Evolutionary conservation across 345 rosid genomes (phyloP).

Genomic region (Euclidium syriacum): DNA sequence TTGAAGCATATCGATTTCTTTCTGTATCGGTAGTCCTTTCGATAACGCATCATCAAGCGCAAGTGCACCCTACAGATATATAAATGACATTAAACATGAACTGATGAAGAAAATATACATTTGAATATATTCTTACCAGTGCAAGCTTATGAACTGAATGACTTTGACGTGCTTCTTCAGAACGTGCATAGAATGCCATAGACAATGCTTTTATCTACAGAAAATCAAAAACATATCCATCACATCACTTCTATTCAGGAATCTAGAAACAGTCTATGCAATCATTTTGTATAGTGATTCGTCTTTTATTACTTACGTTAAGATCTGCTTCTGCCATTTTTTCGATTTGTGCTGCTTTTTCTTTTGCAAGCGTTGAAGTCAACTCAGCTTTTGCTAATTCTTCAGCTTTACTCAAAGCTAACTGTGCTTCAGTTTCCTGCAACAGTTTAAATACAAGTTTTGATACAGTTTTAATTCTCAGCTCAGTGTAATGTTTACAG

Average conservation of each 20-base stretch:
- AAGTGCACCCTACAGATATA: slow-evolving; percentile 78
- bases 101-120: neutral
- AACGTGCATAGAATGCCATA: slow-evolving; percentile 94
- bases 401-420: slow-evolving; percentile 46
- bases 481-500: slow-evolving; percentile 1
- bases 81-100: neutral
- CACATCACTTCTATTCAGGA: neutral
- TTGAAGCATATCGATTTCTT: slow-evolving; percentile 64
- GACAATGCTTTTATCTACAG: slow-evolving; percentile 76
- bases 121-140: slow-evolving; percentile 52
- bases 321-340: slow-evolving; percentile 90
- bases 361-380: slow-evolving; percentile 61
- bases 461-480: slow-evolving; percentile 8
- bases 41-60: slow-evolving; percentile 90
- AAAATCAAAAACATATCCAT: neutral
- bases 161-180: slow-evolving; percentile 87
- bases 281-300: neutral
- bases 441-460: slow-evolving; percentile 17
- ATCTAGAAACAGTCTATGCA: neutral
- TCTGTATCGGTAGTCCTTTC: slow-evolving; percentile 77
- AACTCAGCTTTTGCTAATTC: slow-evolving; percentile 82
- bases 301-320: slow-evolving; percentile 55
- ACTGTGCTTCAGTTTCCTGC: slow-evolving; percentile 74
- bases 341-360: slow-evolving; percentile 83
- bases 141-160: slow-evolving; percentile 96